Evolutionary conservation across 73 alveolate species (phyloP).

Genomic region (Diophrys sp.): DNA sequence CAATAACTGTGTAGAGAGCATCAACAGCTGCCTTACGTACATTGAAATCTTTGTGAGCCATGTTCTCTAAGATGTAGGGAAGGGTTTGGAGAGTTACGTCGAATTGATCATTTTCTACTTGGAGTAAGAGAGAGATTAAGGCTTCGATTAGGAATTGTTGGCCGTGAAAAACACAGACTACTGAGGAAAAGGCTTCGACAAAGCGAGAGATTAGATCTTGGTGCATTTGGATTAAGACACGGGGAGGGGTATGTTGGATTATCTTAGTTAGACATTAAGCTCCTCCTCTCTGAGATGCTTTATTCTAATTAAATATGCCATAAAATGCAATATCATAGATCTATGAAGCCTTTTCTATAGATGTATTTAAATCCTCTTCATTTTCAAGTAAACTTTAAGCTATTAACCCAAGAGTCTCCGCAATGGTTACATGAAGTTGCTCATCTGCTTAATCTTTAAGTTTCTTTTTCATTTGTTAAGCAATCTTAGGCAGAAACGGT

Average conservation of each 20-base stretch:
- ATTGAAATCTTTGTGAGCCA: slow-evolving; percentile 77
- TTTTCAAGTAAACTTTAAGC: slow-evolving; percentile 40
- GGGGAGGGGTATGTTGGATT: slow-evolving; percentile 82
- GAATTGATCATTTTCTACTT: slow-evolving; percentile 76
- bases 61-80: slow-evolving; percentile 70
- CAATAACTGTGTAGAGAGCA: slow-evolving; percentile 82
- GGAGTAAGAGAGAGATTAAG: slow-evolving; percentile 69
- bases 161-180: slow-evolving; percentile 69
- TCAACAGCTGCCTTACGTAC: slow-evolving; percentile 78
- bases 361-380: slow-evolving; percentile 36
- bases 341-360: slow-evolving; percentile 21
- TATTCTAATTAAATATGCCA: slow-evolving; percentile 14
- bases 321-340: slow-evolving; percentile 22
- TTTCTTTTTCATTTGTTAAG: slow-evolving; percentile 25
- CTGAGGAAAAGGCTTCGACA: slow-evolving; percentile 3
- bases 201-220: slow-evolving; percentile 58
- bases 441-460: slow-evolving; percentile 48
- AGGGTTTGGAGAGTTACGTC: slow-evolving; percentile 69
- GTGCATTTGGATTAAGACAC: slow-evolving; percentile 42
- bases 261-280: slow-evolving; percentile 78
- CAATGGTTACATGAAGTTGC: slow-evolving; percentile 35
- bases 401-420: slow-evolving; percentile 46
- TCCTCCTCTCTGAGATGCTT: slow-evolving; percentile 55
- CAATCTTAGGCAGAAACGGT: slow-evolving; percentile 40
- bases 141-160: slow-evolving; percentile 72